phyloP scores from a whole-genome alignment of 257 asterid genomes.

The Rehmannia glutinosa region DNA sequence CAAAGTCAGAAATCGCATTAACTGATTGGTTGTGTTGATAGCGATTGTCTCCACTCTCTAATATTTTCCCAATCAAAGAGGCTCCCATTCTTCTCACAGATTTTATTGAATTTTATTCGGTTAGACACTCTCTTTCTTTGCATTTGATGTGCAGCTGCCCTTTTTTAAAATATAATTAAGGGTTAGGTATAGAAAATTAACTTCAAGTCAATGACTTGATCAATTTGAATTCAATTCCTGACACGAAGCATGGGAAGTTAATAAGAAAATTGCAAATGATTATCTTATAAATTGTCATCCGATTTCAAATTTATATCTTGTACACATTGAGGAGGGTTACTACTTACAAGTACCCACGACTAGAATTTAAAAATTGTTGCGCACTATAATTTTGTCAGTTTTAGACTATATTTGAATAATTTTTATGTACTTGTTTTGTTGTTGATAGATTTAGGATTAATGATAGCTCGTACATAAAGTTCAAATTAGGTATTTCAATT shows the following conservation, averaged over 20 bases:
- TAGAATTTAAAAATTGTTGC: too few relatives aligned
- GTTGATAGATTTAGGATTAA: too few relatives aligned
- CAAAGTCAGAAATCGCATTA: conserved; percentile 15
- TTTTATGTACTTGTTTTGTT: too few relatives aligned
- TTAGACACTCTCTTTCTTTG: background rate
- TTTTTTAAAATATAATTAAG: background rate
- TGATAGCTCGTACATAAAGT: too few relatives aligned
- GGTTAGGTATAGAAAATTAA: conserved; percentile 28
- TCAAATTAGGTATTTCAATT: too few relatives aligned
- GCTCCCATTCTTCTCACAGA: background rate
- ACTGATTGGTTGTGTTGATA: background rate
- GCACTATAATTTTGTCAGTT: too few relatives aligned
- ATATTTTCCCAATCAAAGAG: background rate
- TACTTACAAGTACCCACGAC: too few relatives aligned
- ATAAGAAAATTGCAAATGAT: background rate
- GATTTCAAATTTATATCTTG: background rate
- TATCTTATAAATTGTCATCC: background rate
- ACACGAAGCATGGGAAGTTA: background rate
- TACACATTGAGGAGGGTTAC: conserved; percentile 1
- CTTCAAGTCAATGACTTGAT: conserved; percentile 13
- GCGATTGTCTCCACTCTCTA: background rate
- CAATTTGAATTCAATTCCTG: background rate
- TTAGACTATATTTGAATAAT: too few relatives aligned
- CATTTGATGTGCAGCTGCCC: background rate
- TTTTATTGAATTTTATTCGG: conserved; percentile 4